A percentile compares a stretch with the other conserved stretches of the same genome.
Evolutionary conservation across 768 basidiomycete species (phyloP).

Genomic region (Suillus clintonianus): DNA sequence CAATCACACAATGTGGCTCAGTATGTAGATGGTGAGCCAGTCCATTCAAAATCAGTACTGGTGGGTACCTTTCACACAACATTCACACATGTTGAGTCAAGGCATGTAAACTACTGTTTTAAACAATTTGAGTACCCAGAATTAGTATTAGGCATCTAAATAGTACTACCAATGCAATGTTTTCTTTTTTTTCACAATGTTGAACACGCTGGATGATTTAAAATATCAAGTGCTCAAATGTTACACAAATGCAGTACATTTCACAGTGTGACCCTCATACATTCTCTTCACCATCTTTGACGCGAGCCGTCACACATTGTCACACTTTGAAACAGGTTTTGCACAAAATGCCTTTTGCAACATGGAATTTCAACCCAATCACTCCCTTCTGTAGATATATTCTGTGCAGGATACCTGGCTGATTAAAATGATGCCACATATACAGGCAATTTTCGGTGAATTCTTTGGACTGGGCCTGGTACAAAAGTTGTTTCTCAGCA

Average conservation of each 20-base stretch:
- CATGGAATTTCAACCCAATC: too few species aligned
- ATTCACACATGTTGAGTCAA: background rate
- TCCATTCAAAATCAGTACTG: too few species aligned
- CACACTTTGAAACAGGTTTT: background rate
- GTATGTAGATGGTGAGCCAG: too few species aligned
- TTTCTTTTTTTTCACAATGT: background rate
- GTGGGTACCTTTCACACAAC: background rate
- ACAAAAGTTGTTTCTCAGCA: background rate
- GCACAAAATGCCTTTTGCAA: too few species aligned
- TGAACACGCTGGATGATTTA: background rate
- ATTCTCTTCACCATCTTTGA: too few species aligned
- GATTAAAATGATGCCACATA: background rate
- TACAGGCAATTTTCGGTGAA: background rate
- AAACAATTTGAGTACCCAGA: background rate
- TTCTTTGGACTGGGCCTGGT: background rate
- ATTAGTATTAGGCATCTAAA: background rate
- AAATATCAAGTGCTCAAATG: background rate
- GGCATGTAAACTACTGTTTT: background rate
- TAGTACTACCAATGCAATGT: background rate
- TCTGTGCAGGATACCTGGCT: background rate
- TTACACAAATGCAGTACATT: background rate
- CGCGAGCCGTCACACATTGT: background rate
- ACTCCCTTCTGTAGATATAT: background rate
- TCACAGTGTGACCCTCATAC: background rate
- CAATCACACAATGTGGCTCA: too few species aligned